Conservation (phyloP, 169 alveolate species). For the Plasmodium inui region DNA sequence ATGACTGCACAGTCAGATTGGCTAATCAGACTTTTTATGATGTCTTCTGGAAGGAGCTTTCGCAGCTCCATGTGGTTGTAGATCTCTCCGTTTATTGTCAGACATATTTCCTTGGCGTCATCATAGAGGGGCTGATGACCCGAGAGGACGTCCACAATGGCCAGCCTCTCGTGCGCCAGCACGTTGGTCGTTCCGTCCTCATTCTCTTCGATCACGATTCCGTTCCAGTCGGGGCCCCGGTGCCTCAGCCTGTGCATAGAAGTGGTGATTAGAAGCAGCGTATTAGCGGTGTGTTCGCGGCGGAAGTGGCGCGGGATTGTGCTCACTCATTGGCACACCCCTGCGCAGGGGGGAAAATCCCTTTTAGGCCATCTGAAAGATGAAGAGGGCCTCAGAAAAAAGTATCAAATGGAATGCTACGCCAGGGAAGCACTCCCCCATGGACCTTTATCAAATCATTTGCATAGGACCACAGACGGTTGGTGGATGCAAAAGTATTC, state of each 20-base stretch:
- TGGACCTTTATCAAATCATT: neutral
- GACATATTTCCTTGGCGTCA: slow-evolving; percentile 67
- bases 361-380: no score
- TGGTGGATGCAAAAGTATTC: neutral
- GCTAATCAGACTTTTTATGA: slow-evolving; percentile 7
- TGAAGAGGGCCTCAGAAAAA: neutral
- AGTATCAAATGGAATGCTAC: neutral
- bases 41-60: slow-evolving; percentile 11
- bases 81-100: slow-evolving; percentile 81
- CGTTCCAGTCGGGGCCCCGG: slow-evolving; percentile 87
- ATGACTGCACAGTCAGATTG: slow-evolving; percentile 71
- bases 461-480: neutral
- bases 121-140: slow-evolving; percentile 81
- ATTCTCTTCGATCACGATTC: slow-evolving; percentile 52
- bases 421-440: neutral
- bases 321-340: neutral
- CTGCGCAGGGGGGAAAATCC: no score
- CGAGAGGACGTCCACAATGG: slow-evolving; percentile 79
- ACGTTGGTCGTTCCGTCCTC: slow-evolving; percentile 67
- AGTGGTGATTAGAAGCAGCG: neutral
- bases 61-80: slow-evolving; percentile 77
- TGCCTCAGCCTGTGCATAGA: slow-evolving; percentile 76
- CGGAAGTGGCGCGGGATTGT: neutral
- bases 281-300: neutral
- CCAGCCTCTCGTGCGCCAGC: slow-evolving; percentile 85